These are phyloP conservation scores for Coemansia sp. DNA, from an alignment of 192 early-diverging fungal genomes.

Conservation along the genomic window DNA sequence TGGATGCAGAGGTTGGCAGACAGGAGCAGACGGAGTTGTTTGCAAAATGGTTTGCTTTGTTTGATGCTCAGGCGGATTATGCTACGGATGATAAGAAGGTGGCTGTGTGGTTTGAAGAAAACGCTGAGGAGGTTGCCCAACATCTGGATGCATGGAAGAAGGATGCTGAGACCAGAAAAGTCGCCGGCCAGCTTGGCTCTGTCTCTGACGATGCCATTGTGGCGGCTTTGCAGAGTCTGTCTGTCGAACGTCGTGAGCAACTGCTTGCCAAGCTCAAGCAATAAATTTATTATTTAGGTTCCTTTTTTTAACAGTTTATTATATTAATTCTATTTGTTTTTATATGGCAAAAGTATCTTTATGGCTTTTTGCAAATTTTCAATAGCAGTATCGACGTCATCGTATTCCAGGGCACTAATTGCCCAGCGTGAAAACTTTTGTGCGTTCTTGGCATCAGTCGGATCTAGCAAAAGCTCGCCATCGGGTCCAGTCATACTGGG, in stretches of 20 bases:
- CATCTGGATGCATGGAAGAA: conserved; percentile 16
- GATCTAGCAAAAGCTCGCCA: conserved; percentile 45
- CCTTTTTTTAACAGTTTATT: not conserved
- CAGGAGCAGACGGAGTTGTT: conserved; percentile 56
- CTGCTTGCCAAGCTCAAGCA: conserved; percentile 33
- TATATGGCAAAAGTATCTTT: conserved; percentile 33
- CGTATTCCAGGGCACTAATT: conserved; percentile 91
- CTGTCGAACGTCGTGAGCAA: conserved; percentile 40
- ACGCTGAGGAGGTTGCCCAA: not conserved
- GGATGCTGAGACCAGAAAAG: conserved; percentile 2
- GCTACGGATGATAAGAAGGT: conserved; percentile 62
- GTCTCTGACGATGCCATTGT: conserved; percentile 42
- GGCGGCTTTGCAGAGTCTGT: conserved; percentile 37
- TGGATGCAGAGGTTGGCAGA: conserved; percentile 33
- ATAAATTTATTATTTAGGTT: not conserved
- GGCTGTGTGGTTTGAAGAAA: conserved; percentile 63
- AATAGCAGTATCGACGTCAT: conserved; percentile 87
- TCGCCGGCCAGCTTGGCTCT: conserved; percentile 8
- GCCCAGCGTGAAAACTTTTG: conserved; percentile 92
- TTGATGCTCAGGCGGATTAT: conserved; percentile 33
- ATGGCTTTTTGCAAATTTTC: conserved; percentile 72
- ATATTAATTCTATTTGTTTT: not conserved
- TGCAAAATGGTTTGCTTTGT: conserved; percentile 61
- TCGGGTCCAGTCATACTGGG: conserved; percentile 1
- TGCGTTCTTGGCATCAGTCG: conserved; percentile 61